Percentiles rank a stretch among this genome's conserved stretches.
These are phyloP conservation scores for Skeletonema tropicum DNA, from an alignment of 108 stramenopile species.

Conservation along the genomic window DNA sequence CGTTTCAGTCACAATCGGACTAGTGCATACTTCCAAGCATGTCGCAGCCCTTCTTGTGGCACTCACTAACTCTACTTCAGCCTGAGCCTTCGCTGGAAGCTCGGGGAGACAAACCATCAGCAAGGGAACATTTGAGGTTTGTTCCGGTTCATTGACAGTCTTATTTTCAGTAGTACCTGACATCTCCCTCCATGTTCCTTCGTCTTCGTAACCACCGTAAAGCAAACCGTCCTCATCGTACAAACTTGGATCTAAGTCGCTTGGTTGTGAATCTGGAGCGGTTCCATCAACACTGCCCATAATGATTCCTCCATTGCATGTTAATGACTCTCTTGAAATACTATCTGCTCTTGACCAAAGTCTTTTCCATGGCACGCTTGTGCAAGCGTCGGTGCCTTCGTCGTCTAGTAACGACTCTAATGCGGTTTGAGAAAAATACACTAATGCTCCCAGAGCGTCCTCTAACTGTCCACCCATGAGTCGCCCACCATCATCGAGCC, in stretches of 20 bases:
- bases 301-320: conserved; percentile 64
- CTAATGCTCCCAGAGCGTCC: conserved; percentile 60
- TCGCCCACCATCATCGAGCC: conserved; percentile 60
- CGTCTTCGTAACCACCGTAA: conserved; percentile 84
- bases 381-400: background rate
- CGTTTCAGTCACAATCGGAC: conserved; percentile 4
- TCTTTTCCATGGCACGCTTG: conserved; percentile 15
- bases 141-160: conserved; percentile 8
- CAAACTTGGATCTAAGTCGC: conserved; percentile 29
- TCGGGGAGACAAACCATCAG: conserved; percentile 78
- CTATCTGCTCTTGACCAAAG: conserved; percentile 41
- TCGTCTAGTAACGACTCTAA: conserved; percentile 19
- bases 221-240: conserved; percentile 54
- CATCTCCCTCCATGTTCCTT: conserved; percentile 79
- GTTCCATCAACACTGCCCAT: conserved; percentile 70
- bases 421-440: conserved; percentile 59
- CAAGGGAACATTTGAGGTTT: conserved; percentile 43
- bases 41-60: conserved; percentile 58
- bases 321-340: conserved; percentile 48
- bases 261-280: conserved; percentile 2
- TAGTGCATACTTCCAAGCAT: conserved; percentile 44
- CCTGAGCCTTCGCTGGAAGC: conserved; percentile 79
- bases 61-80: conserved; percentile 79
- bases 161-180: conserved; percentile 17
- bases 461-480: conserved; percentile 56